Evolutionary conservation across 371 early-diverging fungal genomes (phyloP).

Genomic region (Coemansia sp.): DNA sequence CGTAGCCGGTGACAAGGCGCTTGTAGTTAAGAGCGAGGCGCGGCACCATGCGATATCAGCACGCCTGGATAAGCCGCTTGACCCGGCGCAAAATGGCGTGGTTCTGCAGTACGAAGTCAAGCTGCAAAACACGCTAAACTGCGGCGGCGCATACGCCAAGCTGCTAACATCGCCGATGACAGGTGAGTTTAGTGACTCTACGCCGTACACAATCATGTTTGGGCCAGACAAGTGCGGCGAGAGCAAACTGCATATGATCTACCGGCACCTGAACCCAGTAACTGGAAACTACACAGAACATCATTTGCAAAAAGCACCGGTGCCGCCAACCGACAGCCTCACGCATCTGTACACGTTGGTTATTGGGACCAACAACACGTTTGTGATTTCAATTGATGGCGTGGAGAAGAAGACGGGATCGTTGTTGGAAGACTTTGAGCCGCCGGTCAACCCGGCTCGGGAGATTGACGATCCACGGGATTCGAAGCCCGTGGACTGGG

Average conservation of each 20-base stretch:
- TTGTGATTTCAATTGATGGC: conserved; percentile 80
- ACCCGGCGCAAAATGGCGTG: conserved; percentile 56
- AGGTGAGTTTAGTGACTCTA: conserved; percentile 78
- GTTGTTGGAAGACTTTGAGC: conserved; percentile 84
- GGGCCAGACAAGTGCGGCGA: conserved; percentile 96
- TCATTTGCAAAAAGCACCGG: conserved; percentile 67
- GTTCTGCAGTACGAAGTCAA: conserved; percentile 94
- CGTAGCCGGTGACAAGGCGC: conserved; percentile 65
- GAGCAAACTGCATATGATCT: conserved; percentile 92
- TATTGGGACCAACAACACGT: conserved; percentile 86
- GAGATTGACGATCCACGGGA: conserved; percentile 86
- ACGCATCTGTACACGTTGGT: conserved; percentile 90
- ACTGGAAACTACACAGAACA: conserved; percentile 70
- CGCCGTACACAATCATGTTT: conserved; percentile 93
- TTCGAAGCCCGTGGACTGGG: conserved; percentile 93
- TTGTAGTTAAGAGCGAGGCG: conserved; percentile 66
- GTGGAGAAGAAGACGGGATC: conserved; percentile 66
- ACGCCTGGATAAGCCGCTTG: conserved; percentile 56
- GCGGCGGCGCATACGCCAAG: conserved; percentile 97
- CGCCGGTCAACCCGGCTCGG: conserved; percentile 88
- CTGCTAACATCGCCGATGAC: conserved; percentile 59
- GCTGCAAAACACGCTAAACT: conserved; percentile 88
- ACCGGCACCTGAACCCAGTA: conserved; percentile 83
- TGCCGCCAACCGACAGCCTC: conserved; percentile 67
- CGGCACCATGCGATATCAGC: conserved; percentile 70